Evolutionary conservation across 208 protist genomes (phyloP).

Genomic region (Acanthamoeba triangularis): DNA sequence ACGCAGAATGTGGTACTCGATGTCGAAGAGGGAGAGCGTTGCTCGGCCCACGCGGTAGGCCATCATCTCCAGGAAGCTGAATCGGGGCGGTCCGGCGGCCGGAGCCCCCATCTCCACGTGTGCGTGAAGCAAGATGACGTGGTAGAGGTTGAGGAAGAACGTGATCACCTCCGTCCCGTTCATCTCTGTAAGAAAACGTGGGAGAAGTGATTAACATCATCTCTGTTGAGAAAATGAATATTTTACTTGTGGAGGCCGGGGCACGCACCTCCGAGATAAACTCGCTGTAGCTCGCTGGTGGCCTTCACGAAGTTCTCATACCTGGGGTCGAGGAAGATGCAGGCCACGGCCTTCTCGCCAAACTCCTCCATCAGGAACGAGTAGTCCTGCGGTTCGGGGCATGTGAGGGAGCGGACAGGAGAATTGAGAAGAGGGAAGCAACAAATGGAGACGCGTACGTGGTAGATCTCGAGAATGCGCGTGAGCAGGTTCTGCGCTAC

Average conservation of each 20-base stretch:
- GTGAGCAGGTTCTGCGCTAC: neutral
- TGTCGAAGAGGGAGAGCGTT: neutral
- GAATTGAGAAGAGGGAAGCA: too few species aligned
- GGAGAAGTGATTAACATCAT: too few species aligned
- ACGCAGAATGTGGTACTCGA: constrained; percentile 7
- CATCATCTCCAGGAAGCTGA: neutral
- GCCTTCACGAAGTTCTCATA: constrained; percentile 60
- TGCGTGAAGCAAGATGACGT: constrained; percentile 42
- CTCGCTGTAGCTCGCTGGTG: neutral
- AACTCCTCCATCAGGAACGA: constrained; percentile 17
- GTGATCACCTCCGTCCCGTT: neutral
- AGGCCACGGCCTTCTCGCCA: neutral
- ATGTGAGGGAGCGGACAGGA: too few species aligned
- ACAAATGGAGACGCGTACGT: neutral
- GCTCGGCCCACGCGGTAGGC: neutral
- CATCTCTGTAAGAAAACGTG: too few species aligned
- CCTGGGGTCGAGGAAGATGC: constrained; percentile 44
- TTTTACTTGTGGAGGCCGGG: too few species aligned
- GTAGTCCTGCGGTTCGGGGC: neutral
- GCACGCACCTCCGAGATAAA: neutral
- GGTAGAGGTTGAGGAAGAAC: constrained; percentile 63
- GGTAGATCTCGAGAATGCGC: neutral
- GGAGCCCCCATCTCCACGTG: constrained; percentile 51
- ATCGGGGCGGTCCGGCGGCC: neutral
- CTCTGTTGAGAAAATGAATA: too few species aligned